phyloP scores from a whole-genome alignment of 192 early-diverging fungal species.

The Podila epigama region DNA sequence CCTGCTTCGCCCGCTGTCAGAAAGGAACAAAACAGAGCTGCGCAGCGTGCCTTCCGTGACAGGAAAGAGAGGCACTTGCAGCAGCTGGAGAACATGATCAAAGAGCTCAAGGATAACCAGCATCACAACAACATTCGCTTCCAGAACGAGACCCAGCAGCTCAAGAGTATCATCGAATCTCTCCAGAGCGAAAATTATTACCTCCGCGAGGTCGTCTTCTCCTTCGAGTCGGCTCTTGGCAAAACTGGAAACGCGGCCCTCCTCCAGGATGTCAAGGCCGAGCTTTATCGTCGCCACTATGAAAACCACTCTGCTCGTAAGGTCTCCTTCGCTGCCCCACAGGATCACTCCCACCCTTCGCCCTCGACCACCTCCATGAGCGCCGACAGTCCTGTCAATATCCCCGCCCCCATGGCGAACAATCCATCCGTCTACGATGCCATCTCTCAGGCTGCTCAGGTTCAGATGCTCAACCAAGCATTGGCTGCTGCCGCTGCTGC shows the following conservation, averaged over 20 bases:
- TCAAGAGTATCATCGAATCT: slow-evolving; percentile 35
- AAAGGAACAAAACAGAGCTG: slow-evolving; percentile 86
- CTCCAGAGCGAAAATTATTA: slow-evolving; percentile 54
- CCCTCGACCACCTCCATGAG: slow-evolving; percentile 11
- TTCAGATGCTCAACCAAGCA: slow-evolving; percentile 9
- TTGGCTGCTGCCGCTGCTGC: slow-evolving; percentile 20
- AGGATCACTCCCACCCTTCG: neutral
- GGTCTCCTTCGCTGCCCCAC: neutral
- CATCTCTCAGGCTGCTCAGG: slow-evolving; percentile 33
- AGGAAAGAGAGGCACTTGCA: slow-evolving; percentile 80
- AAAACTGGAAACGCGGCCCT: slow-evolving; percentile 24
- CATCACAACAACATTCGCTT: slow-evolving; percentile 40
- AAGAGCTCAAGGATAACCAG: slow-evolving; percentile 64
- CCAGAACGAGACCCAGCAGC: slow-evolving; percentile 39
- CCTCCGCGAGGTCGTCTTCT: slow-evolving; percentile 51
- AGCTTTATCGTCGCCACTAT: slow-evolving; percentile 42
- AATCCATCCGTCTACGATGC: slow-evolving; percentile 12
- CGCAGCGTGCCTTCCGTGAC: slow-evolving; percentile 89
- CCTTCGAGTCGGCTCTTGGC: slow-evolving; percentile 50
- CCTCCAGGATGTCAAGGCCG: slow-evolving; percentile 42
- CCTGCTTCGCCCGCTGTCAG: slow-evolving; percentile 63
- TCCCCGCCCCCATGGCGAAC: neutral
- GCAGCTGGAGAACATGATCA: slow-evolving; percentile 75
- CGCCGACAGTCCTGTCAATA: slow-evolving; percentile 2
- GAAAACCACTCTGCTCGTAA: slow-evolving; percentile 26